Percentiles rank a stretch among this genome's conserved stretches.
These are phyloP conservation scores for Starmerella ratchasimensis DNA, from an alignment of 805 yeast genomes.

Conservation along the genomic window DNA sequence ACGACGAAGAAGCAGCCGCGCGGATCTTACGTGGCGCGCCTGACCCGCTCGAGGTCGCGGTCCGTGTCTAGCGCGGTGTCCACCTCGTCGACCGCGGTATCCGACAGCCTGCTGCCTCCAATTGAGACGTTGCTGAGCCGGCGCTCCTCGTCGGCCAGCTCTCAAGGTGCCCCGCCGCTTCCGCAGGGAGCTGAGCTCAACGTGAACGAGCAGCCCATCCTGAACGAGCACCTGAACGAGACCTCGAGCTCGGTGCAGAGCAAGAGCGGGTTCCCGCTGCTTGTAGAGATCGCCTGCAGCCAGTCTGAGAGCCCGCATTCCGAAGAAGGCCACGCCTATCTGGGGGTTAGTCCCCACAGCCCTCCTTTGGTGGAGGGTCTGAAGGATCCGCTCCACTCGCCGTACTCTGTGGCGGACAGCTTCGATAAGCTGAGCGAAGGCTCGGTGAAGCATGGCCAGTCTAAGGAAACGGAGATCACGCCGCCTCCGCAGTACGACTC, in stretches of 20 bases:
- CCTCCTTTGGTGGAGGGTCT: background rate
- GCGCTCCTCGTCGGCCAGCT: background rate
- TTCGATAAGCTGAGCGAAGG: too few relatives aligned
- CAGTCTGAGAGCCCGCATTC: constrained; percentile 2
- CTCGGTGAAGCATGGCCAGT: background rate
- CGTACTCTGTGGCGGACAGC: background rate
- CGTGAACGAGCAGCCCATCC: too few relatives aligned
- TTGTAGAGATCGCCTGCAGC: constrained; percentile 15
- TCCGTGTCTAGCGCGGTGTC: constrained; percentile 3
- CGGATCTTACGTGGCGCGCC: too few relatives aligned
- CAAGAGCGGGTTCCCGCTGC: constrained; percentile 9
- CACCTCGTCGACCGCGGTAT: background rate
- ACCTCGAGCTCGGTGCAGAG: background rate
- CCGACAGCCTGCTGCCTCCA: constrained; percentile 6
- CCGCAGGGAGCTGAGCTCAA: too few relatives aligned
- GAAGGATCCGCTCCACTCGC: background rate
- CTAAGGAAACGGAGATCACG: background rate
- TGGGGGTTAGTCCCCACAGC: too few relatives aligned
- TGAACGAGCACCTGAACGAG: too few relatives aligned
- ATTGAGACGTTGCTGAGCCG: constrained; percentile 6
- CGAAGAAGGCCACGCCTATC: background rate
- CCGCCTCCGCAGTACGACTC: constrained; percentile 11
- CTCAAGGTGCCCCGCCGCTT: too few relatives aligned
- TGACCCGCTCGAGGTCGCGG: constrained; percentile 2
- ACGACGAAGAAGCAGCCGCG: background rate